Evolutionary conservation across 2,329 filamentous ascomycete genomes (phyloP).

Genomic region (Fusarium euwallaceae): DNA sequence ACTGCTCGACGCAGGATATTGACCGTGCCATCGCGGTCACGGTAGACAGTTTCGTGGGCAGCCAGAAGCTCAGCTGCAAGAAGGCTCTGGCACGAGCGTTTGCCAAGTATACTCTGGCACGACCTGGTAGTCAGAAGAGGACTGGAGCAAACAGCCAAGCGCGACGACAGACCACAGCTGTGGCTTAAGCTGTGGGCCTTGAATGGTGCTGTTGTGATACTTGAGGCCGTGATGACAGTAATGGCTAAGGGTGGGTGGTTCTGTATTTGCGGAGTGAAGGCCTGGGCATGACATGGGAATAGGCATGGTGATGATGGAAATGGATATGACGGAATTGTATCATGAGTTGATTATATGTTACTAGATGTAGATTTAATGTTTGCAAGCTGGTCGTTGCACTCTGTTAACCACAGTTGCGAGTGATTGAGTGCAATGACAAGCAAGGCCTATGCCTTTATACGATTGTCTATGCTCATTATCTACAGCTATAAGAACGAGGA

Average conservation of each 20-base stretch:
- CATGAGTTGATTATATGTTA: conserved; percentile 13
- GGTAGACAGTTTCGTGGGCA: conserved; percentile 94
- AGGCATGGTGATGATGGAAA: conserved; percentile 23
- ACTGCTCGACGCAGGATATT: conserved; percentile 90
- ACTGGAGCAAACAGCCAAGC: conserved; percentile 40
- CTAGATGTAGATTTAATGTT: conserved; percentile 37
- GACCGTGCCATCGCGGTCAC: conserved; percentile 97
- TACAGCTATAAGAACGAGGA: neutral
- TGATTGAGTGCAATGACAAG: neutral
- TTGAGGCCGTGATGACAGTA: neutral
- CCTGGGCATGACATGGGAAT: conserved; percentile 8
- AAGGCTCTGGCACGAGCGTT: conserved; percentile 94
- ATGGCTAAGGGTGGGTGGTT: conserved; percentile 7
- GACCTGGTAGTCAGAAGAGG: conserved; percentile 57
- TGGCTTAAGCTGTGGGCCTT: conserved; percentile 33
- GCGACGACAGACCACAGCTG: conserved; percentile 48
- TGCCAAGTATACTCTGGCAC: conserved; percentile 85
- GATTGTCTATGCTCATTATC: neutral
- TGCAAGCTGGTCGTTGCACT: conserved; percentile 12
- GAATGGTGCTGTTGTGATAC: neutral
- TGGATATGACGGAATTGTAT: conserved; percentile 27
- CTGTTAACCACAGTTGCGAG: neutral
- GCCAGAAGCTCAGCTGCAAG: conserved; percentile 97
- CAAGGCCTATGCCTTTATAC: neutral
- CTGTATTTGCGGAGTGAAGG: conserved; percentile 26